phyloP scores from a whole-genome alignment of 768 basidiomycete species.

The Phlebiopsis flavidoalba region DNA sequence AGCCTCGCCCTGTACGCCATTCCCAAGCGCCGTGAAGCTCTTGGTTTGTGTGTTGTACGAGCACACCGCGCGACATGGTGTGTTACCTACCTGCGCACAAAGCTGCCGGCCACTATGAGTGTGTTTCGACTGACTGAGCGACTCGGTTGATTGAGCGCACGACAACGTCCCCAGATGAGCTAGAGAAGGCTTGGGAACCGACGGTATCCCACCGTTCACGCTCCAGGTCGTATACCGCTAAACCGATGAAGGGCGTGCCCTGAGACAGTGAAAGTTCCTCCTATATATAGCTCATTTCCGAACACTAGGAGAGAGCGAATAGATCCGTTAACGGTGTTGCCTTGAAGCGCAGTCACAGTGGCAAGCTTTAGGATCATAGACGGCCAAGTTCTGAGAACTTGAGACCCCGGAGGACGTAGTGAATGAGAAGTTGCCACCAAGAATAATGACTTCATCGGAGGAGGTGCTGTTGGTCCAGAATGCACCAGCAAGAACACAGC shows the following conservation, averaged over 20 bases:
- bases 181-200: constrained; percentile 56
- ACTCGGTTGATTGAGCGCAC: constrained; percentile 69
- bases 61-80: constrained; percentile 76
- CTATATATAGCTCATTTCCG: constrained; percentile 68
- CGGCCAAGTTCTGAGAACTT: constrained; percentile 51
- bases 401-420: constrained; percentile 30
- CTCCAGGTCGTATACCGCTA: constrained; percentile 77
- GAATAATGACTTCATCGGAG: constrained; percentile 59
- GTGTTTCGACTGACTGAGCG: constrained; percentile 53
- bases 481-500: constrained; percentile 81
- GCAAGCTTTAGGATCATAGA: constrained; percentile 61
- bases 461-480: constrained; percentile 86
- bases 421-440: constrained; percentile 90
- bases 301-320: constrained; percentile 75
- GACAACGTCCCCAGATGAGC: constrained; percentile 46
- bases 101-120: constrained; percentile 85
- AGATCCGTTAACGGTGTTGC: constrained; percentile 64
- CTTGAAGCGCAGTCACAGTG: constrained; percentile 48
- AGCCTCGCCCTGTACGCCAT: constrained; percentile 78
- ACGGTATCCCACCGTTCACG: constrained; percentile 56
- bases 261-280: constrained; percentile 75
- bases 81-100: constrained; percentile 71
- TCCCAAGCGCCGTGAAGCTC: constrained; percentile 79
- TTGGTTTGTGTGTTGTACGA: constrained; percentile 58
- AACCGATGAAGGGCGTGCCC: constrained; percentile 54